A percentile compares a stretch with the other conserved stretches of the same genome.
Evolutionary conservation across 164 flowering plant species (phyloP).

Genomic region (Vitis amurensis): DNA sequence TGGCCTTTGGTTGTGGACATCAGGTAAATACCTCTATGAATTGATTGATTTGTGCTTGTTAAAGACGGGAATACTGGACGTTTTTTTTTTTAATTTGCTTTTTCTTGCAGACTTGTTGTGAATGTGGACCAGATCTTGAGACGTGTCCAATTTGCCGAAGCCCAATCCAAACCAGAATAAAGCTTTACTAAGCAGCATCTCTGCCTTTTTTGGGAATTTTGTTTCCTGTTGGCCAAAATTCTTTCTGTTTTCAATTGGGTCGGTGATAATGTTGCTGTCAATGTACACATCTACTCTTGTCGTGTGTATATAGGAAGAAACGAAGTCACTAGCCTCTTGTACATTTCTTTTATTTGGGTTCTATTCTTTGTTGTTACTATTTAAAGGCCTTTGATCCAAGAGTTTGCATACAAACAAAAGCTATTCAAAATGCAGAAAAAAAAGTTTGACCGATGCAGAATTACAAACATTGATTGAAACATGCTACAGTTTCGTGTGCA

Average conservation of each 20-base stretch:
- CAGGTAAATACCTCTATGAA: slow-evolving; percentile 44
- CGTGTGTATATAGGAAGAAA: not conserved
- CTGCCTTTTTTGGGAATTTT: not conserved
- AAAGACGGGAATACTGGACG: not conserved
- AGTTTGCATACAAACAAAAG: too few relatives aligned
- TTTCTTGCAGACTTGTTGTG: slow-evolving; percentile 44
- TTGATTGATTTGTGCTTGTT: not conserved
- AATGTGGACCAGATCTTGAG: slow-evolving; percentile 41
- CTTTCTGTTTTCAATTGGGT: slow-evolving; percentile 9
- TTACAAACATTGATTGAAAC: too few relatives aligned
- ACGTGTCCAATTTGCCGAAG: slow-evolving; percentile 47
- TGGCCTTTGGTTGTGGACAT: slow-evolving; percentile 95
- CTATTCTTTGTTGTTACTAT: too few relatives aligned
- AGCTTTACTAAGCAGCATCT: slow-evolving; percentile 36
- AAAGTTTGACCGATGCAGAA: too few relatives aligned
- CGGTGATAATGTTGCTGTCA: not conserved
- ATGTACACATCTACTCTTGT: not conserved
- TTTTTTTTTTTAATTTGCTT: not conserved
- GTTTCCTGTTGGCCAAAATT: not conserved
- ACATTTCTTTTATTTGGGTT: not conserved
- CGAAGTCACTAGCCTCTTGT: not conserved
- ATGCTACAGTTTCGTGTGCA: too few relatives aligned
- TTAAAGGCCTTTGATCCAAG: too few relatives aligned
- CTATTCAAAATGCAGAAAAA: too few relatives aligned
- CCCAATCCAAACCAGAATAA: slow-evolving; percentile 42